phyloP scores from a whole-genome alignment of 2,329 filamentous ascomycete genomes.

The Myriosclerotinia duriaeana region DNA sequence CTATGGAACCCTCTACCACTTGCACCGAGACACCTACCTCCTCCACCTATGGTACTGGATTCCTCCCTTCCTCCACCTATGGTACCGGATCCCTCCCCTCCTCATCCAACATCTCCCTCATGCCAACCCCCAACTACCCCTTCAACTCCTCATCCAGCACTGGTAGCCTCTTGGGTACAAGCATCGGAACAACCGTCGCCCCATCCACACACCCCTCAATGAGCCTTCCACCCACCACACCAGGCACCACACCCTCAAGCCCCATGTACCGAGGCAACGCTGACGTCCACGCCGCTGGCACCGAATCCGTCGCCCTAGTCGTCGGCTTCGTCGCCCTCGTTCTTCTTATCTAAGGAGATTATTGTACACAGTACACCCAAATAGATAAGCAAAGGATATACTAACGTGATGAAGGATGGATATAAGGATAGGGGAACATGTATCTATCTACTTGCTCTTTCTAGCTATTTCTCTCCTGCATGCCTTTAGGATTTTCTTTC shows the following conservation, averaged over 20 bases:
- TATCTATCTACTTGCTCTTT: too few relatives aligned
- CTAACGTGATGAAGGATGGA: too few relatives aligned
- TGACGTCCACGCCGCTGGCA: not conserved
- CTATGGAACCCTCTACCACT: not conserved
- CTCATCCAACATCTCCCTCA: not conserved
- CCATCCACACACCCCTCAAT: not conserved
- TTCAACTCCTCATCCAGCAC: slow-evolving; percentile 4
- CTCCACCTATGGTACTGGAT: not conserved
- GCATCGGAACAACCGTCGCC: not conserved
- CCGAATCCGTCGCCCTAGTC: not conserved
- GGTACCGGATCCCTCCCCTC: too few relatives aligned
- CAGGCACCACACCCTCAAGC: too few relatives aligned
- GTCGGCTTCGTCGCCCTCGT: not conserved
- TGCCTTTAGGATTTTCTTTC: too few relatives aligned
- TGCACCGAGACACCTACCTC: not conserved
- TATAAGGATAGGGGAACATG: too few relatives aligned
- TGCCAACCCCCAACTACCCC: not conserved
- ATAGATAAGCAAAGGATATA: too few relatives aligned
- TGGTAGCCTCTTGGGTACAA: not conserved
- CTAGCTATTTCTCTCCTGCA: too few relatives aligned
- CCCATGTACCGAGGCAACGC: not conserved
- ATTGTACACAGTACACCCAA: too few relatives aligned
- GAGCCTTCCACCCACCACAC: not conserved
- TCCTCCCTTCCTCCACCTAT: not conserved
- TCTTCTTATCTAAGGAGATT: not conserved